Conservation (phyloP, 2,329 filamentous ascomycete species). For the Botryotinia convoluta region DNA sequence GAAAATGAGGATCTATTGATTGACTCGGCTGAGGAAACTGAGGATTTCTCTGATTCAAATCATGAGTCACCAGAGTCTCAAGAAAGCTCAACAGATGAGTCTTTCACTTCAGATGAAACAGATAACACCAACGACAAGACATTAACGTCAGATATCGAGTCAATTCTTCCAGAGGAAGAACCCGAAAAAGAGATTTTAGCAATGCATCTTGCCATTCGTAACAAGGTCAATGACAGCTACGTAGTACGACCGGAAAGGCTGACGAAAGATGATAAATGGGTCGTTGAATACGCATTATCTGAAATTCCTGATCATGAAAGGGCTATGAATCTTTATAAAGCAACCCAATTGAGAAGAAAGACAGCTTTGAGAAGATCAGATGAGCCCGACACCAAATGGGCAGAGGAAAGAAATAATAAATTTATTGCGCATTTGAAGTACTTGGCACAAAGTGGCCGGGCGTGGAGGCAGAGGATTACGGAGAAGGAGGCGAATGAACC, state of each 20-base stretch:
- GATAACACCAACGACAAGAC: not conserved
- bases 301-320: constrained; percentile 50
- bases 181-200: constrained; percentile 18
- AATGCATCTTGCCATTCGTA: constrained; percentile 61
- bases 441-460: constrained; percentile 54
- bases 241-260: constrained; percentile 59
- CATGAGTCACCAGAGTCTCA: constrained; percentile 13
- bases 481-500: constrained; percentile 48
- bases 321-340: constrained; percentile 53
- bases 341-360: constrained; percentile 55
- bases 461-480: constrained; percentile 56
- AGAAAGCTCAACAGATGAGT: constrained; percentile 6
- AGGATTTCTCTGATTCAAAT: not conserved
- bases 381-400: constrained; percentile 29
- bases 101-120: not conserved
- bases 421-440: constrained; percentile 41
- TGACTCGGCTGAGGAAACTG: not conserved
- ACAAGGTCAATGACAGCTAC: constrained; percentile 64
- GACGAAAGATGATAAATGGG: constrained; percentile 55
- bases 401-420: constrained; percentile 30
- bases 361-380: constrained; percentile 39
- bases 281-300: constrained; percentile 72
- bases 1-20: not conserved
- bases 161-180: not conserved
- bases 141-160: not conserved